These are phyloP conservation scores for Hagleromyces aurorensis DNA, from an alignment of 805 yeast species.

Conservation along the genomic window DNA sequence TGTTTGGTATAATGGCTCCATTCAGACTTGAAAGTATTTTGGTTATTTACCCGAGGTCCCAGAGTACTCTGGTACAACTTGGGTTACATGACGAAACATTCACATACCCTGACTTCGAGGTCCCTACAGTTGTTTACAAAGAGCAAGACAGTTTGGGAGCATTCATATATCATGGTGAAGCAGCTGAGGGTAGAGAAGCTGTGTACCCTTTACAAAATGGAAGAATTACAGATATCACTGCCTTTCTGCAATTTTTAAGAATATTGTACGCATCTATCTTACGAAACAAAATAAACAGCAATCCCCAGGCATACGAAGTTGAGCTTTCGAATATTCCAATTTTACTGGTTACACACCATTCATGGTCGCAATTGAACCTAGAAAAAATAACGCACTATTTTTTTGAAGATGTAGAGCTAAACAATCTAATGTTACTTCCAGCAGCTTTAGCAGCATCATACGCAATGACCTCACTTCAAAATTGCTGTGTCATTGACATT, in stretches of 20 bases:
- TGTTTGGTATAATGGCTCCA: constrained; percentile 19
- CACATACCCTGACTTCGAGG: constrained; percentile 62
- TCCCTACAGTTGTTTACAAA: constrained; percentile 71
- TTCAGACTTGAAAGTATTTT: constrained; percentile 27
- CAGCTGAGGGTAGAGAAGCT: constrained; percentile 27
- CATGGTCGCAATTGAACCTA: constrained; percentile 60
- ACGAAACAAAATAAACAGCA: constrained; percentile 17
- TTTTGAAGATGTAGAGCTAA: constrained; percentile 64
- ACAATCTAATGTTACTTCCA: constrained; percentile 66
- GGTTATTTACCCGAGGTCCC: constrained; percentile 73
- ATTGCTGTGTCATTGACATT: constrained; percentile 69
- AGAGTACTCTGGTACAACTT: constrained; percentile 63
- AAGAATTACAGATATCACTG: constrained; percentile 56
- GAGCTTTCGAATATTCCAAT: constrained; percentile 52
- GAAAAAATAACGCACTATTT: constrained; percentile 69
- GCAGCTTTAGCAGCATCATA: constrained; percentile 60
- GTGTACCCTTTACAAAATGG: constrained; percentile 62
- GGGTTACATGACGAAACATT: constrained; percentile 59
- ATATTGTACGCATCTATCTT: constrained; percentile 40
- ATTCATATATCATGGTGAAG: constrained; percentile 27
- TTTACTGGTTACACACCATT: constrained; percentile 53
- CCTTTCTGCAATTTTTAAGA: constrained; percentile 54
- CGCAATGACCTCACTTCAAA: constrained; percentile 61
- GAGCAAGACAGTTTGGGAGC: constrained; percentile 29
- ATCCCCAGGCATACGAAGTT: constrained; percentile 24